A percentile compares a stretch with the other conserved stretches of the same genome.
Conservation (phyloP, 192 early-diverging fungal genomes). For the Coemansia sp. region DNA sequence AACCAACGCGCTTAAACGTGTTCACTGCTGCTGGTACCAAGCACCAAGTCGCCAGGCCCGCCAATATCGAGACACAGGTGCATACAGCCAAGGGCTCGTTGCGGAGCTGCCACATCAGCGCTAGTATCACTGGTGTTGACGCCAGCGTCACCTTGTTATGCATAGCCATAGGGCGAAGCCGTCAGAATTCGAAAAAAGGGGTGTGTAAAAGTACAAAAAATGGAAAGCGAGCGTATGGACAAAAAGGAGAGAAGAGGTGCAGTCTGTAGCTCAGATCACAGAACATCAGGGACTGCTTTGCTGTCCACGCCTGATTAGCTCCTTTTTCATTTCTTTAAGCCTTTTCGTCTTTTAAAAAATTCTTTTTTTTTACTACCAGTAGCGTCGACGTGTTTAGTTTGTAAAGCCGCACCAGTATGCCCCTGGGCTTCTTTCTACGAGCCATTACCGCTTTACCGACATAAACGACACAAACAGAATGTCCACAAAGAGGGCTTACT, state of each 20-base stretch:
- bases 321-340: background rate
- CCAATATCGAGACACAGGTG: conserved; percentile 65
- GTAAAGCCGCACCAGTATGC: background rate
- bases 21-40: conserved; percentile 64
- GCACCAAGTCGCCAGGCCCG: conserved; percentile 69
- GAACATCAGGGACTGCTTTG: background rate
- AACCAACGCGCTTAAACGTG: conserved; percentile 74
- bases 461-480: conserved; percentile 2
- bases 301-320: background rate
- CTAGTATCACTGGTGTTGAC: conserved; percentile 47
- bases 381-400: background rate
- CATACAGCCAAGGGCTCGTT: conserved; percentile 77
- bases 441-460: background rate
- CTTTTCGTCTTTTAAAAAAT: background rate
- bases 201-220: conserved; percentile 4
- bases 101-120: conserved; percentile 58
- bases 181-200: background rate
- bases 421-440: background rate
- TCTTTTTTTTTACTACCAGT: background rate
- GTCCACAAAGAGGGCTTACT: conserved; percentile 12
- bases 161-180: background rate
- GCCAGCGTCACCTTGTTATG: conserved; percentile 34
- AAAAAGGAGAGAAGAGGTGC: background rate
- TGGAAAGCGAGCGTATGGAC: background rate
- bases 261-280: background rate